phyloP scores from a whole-genome alignment of 2,329 filamentous ascomycete genomes.

The Aplosporella prunicola region DNA sequence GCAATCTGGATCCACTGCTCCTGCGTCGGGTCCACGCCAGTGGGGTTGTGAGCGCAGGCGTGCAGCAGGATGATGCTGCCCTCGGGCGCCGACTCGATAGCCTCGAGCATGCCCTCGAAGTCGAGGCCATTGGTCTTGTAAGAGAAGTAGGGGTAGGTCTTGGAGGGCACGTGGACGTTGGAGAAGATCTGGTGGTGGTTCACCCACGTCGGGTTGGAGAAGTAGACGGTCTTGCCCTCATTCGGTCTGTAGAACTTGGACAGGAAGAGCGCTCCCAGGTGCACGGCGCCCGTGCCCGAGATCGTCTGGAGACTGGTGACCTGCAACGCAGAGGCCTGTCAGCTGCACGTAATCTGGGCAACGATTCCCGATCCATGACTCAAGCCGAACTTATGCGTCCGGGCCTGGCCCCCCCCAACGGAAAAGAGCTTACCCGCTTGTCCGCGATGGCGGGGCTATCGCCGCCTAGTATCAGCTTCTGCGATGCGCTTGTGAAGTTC shows the following conservation, averaged over 20 bases:
- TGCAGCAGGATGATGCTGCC: constrained; percentile 84
- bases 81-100: constrained; percentile 59
- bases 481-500: constrained; percentile 78
- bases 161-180: constrained; percentile 72
- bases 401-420: background rate
- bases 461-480: constrained; percentile 75
- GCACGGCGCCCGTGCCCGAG: constrained; percentile 91
- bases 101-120: constrained; percentile 74
- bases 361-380: too few species aligned
- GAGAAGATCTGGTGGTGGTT: constrained; percentile 98
- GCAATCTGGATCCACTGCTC: constrained; percentile 94
- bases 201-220: constrained; percentile 93
- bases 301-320: constrained; percentile 81
- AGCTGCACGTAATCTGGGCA: too few species aligned
- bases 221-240: constrained; percentile 67
- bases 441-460: constrained; percentile 75
- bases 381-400: too few species aligned
- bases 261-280: constrained; percentile 89
- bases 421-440: constrained; percentile 51
- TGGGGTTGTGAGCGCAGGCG: constrained; percentile 96
- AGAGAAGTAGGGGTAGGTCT: constrained; percentile 89
- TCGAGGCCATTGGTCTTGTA: constrained; percentile 83
- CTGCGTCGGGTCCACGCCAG: constrained; percentile 85
- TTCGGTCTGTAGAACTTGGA: constrained; percentile 69
- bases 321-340: constrained; percentile 25